Evolutionary conservation across 2,329 filamentous ascomycete genomes (phyloP), one percentile per base, ranked within the genome.

Genomic region (Elsinoe australis): DNA sequence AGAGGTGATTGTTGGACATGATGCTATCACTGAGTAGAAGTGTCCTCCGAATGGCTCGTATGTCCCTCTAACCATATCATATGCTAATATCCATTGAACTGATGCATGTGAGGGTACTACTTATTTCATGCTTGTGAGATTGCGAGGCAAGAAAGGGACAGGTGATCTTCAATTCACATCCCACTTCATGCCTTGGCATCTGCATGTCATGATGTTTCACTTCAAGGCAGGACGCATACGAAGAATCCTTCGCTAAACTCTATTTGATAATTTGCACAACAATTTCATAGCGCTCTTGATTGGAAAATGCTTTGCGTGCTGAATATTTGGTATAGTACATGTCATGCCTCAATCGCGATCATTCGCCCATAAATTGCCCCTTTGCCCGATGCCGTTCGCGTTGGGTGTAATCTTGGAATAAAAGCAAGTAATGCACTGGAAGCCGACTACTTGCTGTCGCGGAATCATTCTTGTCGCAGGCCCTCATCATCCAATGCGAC

Each of bases 241-340:
- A 41, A 41, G n/a, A n/a, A n/a, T n/a, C 39, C 28, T 44, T 44
- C 9, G 12, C 26, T 24, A 24, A 21, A 44, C 12, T 5, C 39
- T 6, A 15, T 17, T 26, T 44, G 18, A 24, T 17, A 29, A 44
- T 28, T 14, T 32, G n/a, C 39, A 44, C 21, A 24, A 8, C 6
- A 15, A 44, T 15, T 18, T 2, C 26, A 14, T 12, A 29, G 26
- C 12, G 26, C 7, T 29, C 12, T 29, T 12, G 26, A 7, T 14
- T 41, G 15, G 17, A 41, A 26, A 26, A 15, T 12, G 17, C 39
- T 44, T 32, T 44, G 29, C 26, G 21, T 44, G n/a, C 24, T 9
- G 29, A 9, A 26, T 31, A 14, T 17, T 44, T 32, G 36, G 39
- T 44, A 44, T 44, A 44, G 28, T 44, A 44, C 39, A 44, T 29